Evolutionary conservation across 306 rosid species (phyloP).

Genomic region (Vicia faba): DNA sequence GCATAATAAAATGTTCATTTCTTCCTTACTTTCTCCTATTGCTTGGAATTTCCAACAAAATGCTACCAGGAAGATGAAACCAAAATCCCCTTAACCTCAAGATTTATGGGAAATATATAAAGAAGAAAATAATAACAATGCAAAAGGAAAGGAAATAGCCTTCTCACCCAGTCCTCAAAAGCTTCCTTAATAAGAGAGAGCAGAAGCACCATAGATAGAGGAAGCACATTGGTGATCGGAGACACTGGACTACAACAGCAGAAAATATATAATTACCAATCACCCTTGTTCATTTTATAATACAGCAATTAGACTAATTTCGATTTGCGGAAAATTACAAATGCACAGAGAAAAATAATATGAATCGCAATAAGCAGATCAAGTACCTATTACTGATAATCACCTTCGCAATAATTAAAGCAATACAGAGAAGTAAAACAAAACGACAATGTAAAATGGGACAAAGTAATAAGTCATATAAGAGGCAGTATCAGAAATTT

Average conservation of each 20-base stretch:
- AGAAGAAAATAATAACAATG: conserved; percentile 18
- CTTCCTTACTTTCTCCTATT: conserved; percentile 7
- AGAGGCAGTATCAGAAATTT: no score
- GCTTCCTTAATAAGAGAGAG: conserved; percentile 92
- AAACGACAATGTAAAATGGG: conserved; percentile 1
- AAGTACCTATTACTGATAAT: conserved; percentile 11
- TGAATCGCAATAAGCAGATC: conserved; percentile 6
- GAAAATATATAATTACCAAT: conserved; percentile 36
- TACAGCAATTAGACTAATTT: conserved; percentile 11
- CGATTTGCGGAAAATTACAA: conserved; percentile 14
- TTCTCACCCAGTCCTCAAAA: conserved; percentile 92
- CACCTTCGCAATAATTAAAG: conserved; percentile 20
- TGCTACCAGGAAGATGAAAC: conserved; percentile 10
- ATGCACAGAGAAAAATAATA: conserved; percentile 16
- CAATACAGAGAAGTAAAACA: conserved; percentile 2
- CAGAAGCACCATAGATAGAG: conserved; percentile 83
- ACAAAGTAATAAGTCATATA: neutral
- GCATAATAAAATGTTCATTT: conserved; percentile 9
- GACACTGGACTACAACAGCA: conserved; percentile 81
- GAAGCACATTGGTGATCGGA: conserved; percentile 88
- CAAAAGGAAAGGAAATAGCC: conserved; percentile 27
- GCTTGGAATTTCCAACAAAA: conserved; percentile 18
- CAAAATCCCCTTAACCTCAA: conserved; percentile 11
- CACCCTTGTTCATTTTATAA: neutral
- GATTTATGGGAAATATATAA: neutral